Evolutionary conservation across 768 basidiomycete species (phyloP).

Genomic region (Crepidotus variabilis): DNA sequence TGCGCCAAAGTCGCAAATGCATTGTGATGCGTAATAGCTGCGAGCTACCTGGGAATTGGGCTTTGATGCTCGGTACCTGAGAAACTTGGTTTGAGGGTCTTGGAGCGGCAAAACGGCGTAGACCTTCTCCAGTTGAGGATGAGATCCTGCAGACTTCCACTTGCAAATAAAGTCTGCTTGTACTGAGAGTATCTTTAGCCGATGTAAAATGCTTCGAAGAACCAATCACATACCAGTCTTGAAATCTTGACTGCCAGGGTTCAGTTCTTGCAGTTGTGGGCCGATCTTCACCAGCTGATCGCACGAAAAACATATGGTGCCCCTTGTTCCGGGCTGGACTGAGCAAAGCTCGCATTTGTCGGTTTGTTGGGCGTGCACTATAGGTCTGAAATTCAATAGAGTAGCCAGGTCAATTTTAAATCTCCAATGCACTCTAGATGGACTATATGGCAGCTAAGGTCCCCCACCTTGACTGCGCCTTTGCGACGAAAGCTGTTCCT

Average conservation of each 20-base stretch:
- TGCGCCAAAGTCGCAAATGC: constrained; percentile 64
- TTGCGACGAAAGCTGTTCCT: constrained; percentile 43
- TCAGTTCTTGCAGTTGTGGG: constrained; percentile 46
- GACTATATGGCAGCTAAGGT: not conserved
- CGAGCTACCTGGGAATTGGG: constrained; percentile 42
- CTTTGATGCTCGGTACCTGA: constrained; percentile 38
- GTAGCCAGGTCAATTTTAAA: not conserved
- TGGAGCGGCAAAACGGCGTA: constrained; percentile 46
- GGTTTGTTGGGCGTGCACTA: constrained; percentile 44
- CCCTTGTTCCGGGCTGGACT: constrained; percentile 39
- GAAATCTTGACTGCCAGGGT: constrained; percentile 41
- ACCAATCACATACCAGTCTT: constrained; percentile 43
- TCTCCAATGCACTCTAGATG: not conserved
- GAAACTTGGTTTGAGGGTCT: constrained; percentile 38
- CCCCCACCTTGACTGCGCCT: constrained; percentile 59
- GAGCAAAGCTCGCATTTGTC: constrained; percentile 48
- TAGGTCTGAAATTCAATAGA: constrained; percentile 34
- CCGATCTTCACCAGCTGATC: constrained; percentile 39
- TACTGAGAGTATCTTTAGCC: constrained; percentile 24
- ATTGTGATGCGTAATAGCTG: constrained; percentile 61
- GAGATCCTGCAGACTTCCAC: constrained; percentile 40
- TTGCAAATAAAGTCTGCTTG: constrained; percentile 49
- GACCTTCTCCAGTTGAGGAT: constrained; percentile 47
- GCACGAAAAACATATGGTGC: constrained; percentile 46
- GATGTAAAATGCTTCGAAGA: not conserved